Evolutionary conservation across 2,329 filamentous ascomycete species (phyloP), one percentile per base, ranked within the genome.

Genomic region (Aulographum hederae): DNA sequence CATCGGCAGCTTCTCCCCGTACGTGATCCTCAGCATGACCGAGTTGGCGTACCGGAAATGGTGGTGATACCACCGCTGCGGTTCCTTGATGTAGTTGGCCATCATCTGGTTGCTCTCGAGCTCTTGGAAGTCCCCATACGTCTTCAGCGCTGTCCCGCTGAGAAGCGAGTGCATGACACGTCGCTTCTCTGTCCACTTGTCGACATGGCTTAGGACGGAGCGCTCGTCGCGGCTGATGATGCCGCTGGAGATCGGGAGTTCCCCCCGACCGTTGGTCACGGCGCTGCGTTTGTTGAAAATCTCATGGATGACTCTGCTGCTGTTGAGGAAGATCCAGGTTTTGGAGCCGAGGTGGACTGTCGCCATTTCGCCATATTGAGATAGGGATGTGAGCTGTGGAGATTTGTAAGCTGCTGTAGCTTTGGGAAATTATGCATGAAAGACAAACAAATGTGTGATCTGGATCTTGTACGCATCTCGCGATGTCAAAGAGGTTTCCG

Each of bases 251-350:
- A 59, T 41, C 5, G 54, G 54, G 32, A 49, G 43, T n/a, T 40
- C 39, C 1, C 45, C 40, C 3, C 52, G 42, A 15, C 44, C 50
- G 32, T 54, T 51, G 3, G 54, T 58, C 4, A 47, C 31, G 13
- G 33, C 43, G 11, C 48, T 49, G 4, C 48, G 43, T 32, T 54
- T 54, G 26, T 46, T 47, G 21, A 59, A 55, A 21, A 59, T 46
- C 26, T 56, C 52, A 2, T 41, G 41, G 16, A 56, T 49, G 2
- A 58, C 53, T 4, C 57, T 51, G 18, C 47, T 38, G 12, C 38
- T 48, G 38, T 62, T 62, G 4, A 62, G 47, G n/a, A 61, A 41
- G 13, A 62, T 43, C 53, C 53, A 59, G 1, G 53, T 59, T 33
- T 53, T 56, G 18, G 45, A 46, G 3, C 48, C 48, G 3, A 50